Evolutionary conservation across 2,329 filamentous ascomycete species (phyloP), one percentile per base, ranked within the genome.

Genomic region (Stachybotrys echinatus): DNA sequence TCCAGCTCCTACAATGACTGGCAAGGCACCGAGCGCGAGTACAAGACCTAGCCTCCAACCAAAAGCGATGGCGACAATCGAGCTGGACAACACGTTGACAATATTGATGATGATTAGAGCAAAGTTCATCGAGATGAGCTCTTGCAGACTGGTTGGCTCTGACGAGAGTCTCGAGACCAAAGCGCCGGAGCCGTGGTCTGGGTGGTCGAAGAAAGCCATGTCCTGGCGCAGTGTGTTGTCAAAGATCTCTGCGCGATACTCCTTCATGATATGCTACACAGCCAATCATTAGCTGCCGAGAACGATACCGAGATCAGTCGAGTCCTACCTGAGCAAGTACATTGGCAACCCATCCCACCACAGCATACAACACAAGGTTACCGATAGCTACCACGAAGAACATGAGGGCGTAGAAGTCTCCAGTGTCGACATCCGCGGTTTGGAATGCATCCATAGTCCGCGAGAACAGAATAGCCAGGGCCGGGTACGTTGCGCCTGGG

Each of bases 321-420:
- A n/a, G n/a, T n/a, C 55, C 47, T 51, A 66, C 65, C 55, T 72
- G 69, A 0, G 64, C 67, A 12, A 71, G 58, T 5, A 61, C 50
- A 38, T 72, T 73, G 49, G 64, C 61, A 6, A 65, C 43, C 64
- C 65, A 71, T 2, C 72, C 71, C 21, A 63, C 54, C 2, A 60
- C 51, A 23, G 63, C 65, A 47, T 80, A 81, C 3, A 68, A 62
- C 1, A 77, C 48, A 2, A 76, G 60, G 27, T 74, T 72, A 3
- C 64, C 73, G 10, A 74, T 60, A 1, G 79, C 78, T 17, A 80
- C 63, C 1, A 80, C 63, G 46, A 80, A 77, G 58, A 81, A 81
- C 77, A 82, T 81, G 45, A 79, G 68, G 0, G 76, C 67, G 61
- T 72, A 80, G 55, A 81, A 80, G 61, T 82, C 74, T 6, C 69